These are phyloP conservation scores for Coix lacrymajobi DNA, from an alignment of 176 grass and related monocot species.

Conservation along the genomic window DNA sequence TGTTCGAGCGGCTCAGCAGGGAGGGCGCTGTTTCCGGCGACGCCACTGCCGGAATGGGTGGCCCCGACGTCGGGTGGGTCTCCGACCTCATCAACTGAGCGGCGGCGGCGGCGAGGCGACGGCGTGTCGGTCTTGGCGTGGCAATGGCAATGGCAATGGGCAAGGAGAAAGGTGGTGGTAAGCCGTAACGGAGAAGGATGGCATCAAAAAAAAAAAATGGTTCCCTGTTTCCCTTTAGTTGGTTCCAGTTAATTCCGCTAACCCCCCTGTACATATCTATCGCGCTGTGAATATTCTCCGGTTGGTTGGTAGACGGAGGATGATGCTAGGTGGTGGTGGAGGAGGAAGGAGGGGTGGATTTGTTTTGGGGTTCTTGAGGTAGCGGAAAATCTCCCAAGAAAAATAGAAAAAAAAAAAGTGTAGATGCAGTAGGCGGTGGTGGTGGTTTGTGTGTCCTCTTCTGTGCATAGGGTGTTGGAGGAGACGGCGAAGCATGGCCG, in stretches of 20 bases:
- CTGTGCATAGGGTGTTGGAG: constrained; percentile 20
- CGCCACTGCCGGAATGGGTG: not conserved
- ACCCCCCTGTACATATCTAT: constrained; percentile 45
- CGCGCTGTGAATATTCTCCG: constrained; percentile 40
- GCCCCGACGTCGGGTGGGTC: constrained; percentile 71
- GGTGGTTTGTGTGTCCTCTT: not conserved
- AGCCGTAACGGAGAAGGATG: not conserved
- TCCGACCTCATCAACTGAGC: constrained; percentile 78
- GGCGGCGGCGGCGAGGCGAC: not conserved
- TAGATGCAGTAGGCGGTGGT: not conserved
- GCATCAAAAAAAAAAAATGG: not conserved
- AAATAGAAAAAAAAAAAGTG: not conserved
- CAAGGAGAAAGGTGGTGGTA: not conserved
- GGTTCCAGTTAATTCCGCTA: constrained; percentile 29
- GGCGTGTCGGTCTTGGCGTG: not conserved
- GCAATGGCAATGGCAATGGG: not conserved
- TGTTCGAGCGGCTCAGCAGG: constrained; percentile 66
- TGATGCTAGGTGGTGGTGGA: constrained; percentile 20
- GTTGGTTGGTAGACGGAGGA: constrained; percentile 12
- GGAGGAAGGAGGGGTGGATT: constrained; percentile 39
- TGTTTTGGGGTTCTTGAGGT: constrained; percentile 63
- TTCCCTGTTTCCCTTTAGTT: not conserved
- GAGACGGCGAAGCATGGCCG: constrained; percentile 5
- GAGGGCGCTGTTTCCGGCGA: constrained; percentile 20
- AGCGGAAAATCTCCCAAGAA: constrained; percentile 21